These are phyloP conservation scores for Macrophomina phaseolina DNA, from an alignment of 2,329 filamentous ascomycete species.

Conservation along the genomic window DNA sequence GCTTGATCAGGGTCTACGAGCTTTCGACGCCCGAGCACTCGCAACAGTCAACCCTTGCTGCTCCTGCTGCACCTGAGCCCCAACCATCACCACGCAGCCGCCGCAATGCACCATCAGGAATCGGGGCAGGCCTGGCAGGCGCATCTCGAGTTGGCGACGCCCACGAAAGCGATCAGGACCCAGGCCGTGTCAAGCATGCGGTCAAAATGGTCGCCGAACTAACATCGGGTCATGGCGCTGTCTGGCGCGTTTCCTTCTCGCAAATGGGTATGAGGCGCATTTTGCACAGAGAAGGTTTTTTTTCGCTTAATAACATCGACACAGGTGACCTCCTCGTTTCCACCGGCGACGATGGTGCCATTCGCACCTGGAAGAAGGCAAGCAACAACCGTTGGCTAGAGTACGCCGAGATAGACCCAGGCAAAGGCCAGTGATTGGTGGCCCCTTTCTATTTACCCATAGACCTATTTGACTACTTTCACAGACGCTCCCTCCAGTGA, in stretches of 20 bases:
- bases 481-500: not conserved
- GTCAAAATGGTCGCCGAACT: conserved; percentile 69
- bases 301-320: conserved; percentile 39
- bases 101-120: conserved; percentile 55
- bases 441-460: not conserved
- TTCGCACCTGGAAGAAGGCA: conserved; percentile 57
- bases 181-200: conserved; percentile 70
- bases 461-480: conserved; percentile 16
- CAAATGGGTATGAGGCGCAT: conserved; percentile 46
- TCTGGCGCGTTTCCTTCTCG: conserved; percentile 76
- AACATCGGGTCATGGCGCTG: conserved; percentile 70
- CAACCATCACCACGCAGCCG: conserved; percentile 14
- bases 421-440: conserved; percentile 15
- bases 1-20: conserved; percentile 86
- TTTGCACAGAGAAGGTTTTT: not conserved
- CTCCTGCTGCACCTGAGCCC: conserved; percentile 22
- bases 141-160: conserved; percentile 51
- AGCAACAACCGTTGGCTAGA: conserved; percentile 55
- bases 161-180: conserved; percentile 61
- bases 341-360: conserved; percentile 75
- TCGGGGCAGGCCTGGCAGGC: conserved; percentile 59
- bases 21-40: conserved; percentile 65
- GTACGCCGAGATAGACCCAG: conserved; percentile 53
- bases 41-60: conserved; percentile 40
- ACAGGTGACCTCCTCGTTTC: conserved; percentile 75